Conservation (phyloP, 2,329 filamentous ascomycete genomes). For the Apiospora hydei region DNA sequence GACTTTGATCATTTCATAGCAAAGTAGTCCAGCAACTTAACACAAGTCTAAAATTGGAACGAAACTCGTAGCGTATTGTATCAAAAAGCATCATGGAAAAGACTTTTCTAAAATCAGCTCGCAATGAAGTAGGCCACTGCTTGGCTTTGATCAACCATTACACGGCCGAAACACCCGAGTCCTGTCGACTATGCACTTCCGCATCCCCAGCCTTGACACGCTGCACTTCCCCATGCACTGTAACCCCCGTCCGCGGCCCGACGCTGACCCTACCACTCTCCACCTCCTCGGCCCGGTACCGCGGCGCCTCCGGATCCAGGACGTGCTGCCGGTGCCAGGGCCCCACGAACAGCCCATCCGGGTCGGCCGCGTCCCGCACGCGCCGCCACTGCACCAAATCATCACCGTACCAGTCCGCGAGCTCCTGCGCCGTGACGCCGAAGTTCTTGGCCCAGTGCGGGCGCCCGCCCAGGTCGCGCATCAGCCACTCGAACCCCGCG, state of each 20-base stretch:
- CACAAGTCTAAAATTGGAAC: too few relatives aligned
- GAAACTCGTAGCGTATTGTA: too few relatives aligned
- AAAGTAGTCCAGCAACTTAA: too few relatives aligned
- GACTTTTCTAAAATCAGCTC: too few relatives aligned
- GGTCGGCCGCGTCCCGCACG: conserved; percentile 75
- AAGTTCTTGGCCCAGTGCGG: conserved; percentile 98
- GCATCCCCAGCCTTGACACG: too few relatives aligned
- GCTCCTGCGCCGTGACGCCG: conserved; percentile 62
- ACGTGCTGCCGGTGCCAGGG: conserved; percentile 85
- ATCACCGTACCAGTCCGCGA: conserved; percentile 73
- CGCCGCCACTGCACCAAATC: conserved; percentile 71
- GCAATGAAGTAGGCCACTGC: not conserved
- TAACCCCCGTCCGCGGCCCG: not conserved
- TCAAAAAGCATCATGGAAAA: too few relatives aligned
- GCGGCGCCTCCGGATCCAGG: conserved; percentile 44
- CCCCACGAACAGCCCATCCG: conserved; percentile 86
- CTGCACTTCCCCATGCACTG: not conserved
- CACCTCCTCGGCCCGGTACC: conserved; percentile 41
- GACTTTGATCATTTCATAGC: not conserved
- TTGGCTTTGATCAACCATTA: not conserved
- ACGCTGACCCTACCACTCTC: conserved; percentile 29
- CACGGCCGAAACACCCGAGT: not conserved
- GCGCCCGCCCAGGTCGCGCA: conserved; percentile 81
- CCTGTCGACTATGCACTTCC: not conserved
- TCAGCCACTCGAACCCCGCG: conserved; percentile 87